Evolutionary conservation across 2,329 filamentous ascomycete species (phyloP).

Genomic region (Niveomyces coronatus): DNA sequence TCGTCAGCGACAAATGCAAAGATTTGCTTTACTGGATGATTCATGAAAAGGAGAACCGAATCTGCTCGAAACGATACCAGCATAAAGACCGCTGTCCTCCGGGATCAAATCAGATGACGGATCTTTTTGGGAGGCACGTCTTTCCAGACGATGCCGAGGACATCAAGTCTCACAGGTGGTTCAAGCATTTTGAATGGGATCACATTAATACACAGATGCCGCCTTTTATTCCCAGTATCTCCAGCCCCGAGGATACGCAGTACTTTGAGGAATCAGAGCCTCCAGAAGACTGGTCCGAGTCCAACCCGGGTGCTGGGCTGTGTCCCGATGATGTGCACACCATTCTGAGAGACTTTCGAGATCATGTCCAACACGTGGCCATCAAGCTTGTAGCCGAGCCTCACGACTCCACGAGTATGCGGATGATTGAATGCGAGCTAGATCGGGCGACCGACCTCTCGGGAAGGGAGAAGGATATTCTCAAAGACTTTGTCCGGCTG

Average conservation of each 20-base stretch:
- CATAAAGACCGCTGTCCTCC: constrained; percentile 43
- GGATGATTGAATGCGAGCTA: constrained; percentile 38
- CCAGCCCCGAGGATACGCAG: constrained; percentile 60
- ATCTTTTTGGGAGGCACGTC: constrained; percentile 48
- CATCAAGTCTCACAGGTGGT: constrained; percentile 84
- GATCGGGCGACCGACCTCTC: constrained; percentile 27
- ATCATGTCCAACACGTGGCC: constrained; percentile 32
- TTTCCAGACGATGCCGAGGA: constrained; percentile 78
- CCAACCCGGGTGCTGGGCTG: constrained; percentile 24
- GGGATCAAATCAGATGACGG: constrained; percentile 14
- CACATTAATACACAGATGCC: constrained; percentile 59
- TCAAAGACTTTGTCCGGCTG: constrained; percentile 41
- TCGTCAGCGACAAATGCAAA: constrained; percentile 60
- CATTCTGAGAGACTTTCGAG: constrained; percentile 28
- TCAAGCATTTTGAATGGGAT: constrained; percentile 69
- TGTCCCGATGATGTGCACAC: constrained; percentile 21
- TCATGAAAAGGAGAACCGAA: constrained; percentile 60
- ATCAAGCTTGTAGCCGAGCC: constrained; percentile 35
- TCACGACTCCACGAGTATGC: constrained; percentile 38
- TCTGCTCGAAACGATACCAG: constrained; percentile 68
- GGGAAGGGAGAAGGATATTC: constrained; percentile 26
- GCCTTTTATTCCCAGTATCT: constrained; percentile 70
- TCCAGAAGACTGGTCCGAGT: constrained; percentile 52
- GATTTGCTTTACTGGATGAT: constrained; percentile 67
- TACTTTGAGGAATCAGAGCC: constrained; percentile 83